Percentiles rank a stretch among this genome's conserved stretches.
These are phyloP conservation scores for Wickerhamiella australiensis DNA, from an alignment of 805 yeast genomes.

Conservation along the genomic window DNA sequence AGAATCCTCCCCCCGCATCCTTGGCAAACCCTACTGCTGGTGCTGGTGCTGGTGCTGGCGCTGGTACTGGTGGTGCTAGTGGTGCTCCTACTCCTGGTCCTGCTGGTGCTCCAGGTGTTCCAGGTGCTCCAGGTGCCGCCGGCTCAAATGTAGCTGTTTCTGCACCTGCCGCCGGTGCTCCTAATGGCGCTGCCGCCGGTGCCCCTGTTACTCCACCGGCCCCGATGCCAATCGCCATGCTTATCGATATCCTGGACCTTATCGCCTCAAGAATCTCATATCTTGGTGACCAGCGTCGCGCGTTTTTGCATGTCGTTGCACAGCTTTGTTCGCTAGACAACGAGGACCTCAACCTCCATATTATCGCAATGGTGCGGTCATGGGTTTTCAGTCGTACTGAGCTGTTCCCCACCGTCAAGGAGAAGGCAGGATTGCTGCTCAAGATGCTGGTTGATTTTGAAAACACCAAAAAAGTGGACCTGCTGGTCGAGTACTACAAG, in stretches of 20 bases:
- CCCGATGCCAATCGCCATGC: slow-evolving; percentile 26
- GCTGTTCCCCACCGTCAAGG: slow-evolving; percentile 86
- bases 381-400: slow-evolving; percentile 85
- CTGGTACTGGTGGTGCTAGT: neutral
- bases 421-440: slow-evolving; percentile 83
- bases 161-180: slow-evolving; percentile 13
- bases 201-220: slow-evolving; percentile 17
- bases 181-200: slow-evolving; percentile 20
- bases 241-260: slow-evolving; percentile 65
- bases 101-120: neutral
- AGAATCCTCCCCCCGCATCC: neutral
- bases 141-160: slow-evolving; percentile 20
- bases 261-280: slow-evolving; percentile 69
- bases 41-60: neutral
- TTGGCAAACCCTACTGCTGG: neutral
- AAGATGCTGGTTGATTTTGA: slow-evolving; percentile 85
- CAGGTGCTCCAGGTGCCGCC: slow-evolving; percentile 16
- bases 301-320: slow-evolving; percentile 73
- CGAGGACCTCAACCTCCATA: slow-evolving; percentile 56
- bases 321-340: slow-evolving; percentile 83
- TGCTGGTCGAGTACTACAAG: slow-evolving; percentile 67
- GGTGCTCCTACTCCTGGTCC: slow-evolving; percentile 5
- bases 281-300: slow-evolving; percentile 88
- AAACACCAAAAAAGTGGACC: slow-evolving; percentile 60
- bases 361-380: slow-evolving; percentile 62